These are phyloP conservation scores for Ogataea haglerorum DNA, from an alignment of 805 yeast genomes.

Conservation along the genomic window DNA sequence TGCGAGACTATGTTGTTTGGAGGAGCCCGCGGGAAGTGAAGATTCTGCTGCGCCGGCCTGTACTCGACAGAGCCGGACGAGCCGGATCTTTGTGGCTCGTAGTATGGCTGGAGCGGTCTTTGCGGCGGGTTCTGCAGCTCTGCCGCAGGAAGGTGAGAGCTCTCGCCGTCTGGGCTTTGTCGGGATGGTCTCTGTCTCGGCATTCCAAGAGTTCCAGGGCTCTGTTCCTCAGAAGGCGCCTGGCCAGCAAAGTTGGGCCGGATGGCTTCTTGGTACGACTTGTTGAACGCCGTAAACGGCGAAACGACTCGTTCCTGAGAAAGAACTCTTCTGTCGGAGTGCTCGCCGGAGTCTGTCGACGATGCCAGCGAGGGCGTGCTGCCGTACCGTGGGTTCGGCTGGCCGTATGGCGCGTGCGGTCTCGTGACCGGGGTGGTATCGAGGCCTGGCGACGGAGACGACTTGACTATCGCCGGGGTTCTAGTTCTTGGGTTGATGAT, in stretches of 20 bases:
- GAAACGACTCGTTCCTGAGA: slow-evolving; percentile 27
- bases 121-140: neutral
- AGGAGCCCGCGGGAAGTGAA: slow-evolving; percentile 24
- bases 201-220: neutral
- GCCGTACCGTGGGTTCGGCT: slow-evolving; percentile 4
- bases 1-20: slow-evolving; percentile 25
- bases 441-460: slow-evolving; percentile 6
- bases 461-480: slow-evolving; percentile 5
- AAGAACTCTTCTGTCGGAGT: neutral
- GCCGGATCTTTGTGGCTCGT: neutral
- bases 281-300: slow-evolving; percentile 36
- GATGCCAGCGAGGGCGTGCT: slow-evolving; percentile 8
- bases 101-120: neutral
- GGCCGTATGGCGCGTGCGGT: slow-evolving; percentile 3
- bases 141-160: neutral
- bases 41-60: slow-evolving; percentile 20
- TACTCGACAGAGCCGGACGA: slow-evolving; percentile 8
- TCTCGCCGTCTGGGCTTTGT: neutral
- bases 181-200: slow-evolving; percentile 3
- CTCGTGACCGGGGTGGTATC: neutral
- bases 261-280: slow-evolving; percentile 29
- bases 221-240: neutral
- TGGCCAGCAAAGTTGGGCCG: slow-evolving; percentile 12
- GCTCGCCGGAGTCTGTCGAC: slow-evolving; percentile 10
- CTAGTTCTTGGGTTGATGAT: slow-evolving; percentile 14